Base-by-base conservation (phyloP, 2,329 filamentous ascomycete species). In the Botrytis paeoniae region DNA sequence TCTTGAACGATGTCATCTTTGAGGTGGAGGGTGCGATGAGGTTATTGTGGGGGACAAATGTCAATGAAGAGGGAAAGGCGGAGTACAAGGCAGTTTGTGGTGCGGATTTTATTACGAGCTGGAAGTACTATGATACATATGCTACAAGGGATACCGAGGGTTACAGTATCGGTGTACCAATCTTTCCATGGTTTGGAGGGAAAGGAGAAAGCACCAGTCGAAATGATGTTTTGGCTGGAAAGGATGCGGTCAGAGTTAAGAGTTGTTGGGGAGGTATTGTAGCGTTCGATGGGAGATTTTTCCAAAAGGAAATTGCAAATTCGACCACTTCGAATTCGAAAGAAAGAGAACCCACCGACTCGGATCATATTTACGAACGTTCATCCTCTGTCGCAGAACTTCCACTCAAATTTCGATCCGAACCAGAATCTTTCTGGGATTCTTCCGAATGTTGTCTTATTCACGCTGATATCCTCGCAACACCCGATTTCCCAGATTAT, bases 191-290 rank as follows among this genome's bases (percentile, higher is more conserved):
- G 82, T 92, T 92, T 80, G 85, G 88, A 7, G 82, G 80, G 63
- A 83, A 82, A 1, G 87, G 87, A 1, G 80, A 85, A 22, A 88
- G 83, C 0, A 82, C 82, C n/a, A 89, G 86, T 54, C 85, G 91
- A 62, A 83, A 85, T 7, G 91, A 92, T 79, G 89, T 93, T 29
- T 81, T 92, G 2, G 83, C 83, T 0, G 87, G 89, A 72, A 85
- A 81, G 54, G 89, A 91, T 76, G 88, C 91, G 0, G 91, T 94
- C 1, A 86, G 89, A 14, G 92, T 94, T 1, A 88, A 87, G 77
- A 90, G 89, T 75, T 94, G 92, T 82, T 94, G 92, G 92, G 91
- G 91, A 70, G 92, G 92, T 35, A 93, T 94, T 88, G 90, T 89
- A 3, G 88, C 88, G 3, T 90, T 90, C 81, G 86, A 91, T 78